A percentile compares a stretch with the other conserved stretches of the same genome.
Conservation (phyloP, 2,329 filamentous ascomycete genomes). For the Ceratocystis diversiconidia region DNA sequence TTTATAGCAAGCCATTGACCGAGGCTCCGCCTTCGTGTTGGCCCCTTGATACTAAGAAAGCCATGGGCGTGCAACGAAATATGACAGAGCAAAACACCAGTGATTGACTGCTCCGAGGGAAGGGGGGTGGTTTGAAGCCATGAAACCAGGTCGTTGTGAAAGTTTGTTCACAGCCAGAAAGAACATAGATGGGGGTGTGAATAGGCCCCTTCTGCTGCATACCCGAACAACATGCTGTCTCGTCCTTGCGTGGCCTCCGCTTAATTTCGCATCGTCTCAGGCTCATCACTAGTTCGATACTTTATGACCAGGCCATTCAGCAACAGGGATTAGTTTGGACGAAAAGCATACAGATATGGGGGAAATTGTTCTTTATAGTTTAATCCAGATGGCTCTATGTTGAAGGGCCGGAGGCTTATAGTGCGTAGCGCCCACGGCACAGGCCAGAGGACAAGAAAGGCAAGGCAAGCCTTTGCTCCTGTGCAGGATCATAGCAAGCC, state of each 20-base stretch:
- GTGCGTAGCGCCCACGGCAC: too few species aligned
- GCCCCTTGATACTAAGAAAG: background rate
- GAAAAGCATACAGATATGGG: background rate
- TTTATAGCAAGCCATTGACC: background rate
- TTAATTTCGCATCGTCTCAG: slow-evolving; percentile 8
- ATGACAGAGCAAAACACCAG: background rate
- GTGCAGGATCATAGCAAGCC: too few species aligned
- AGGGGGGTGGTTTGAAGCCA: background rate
- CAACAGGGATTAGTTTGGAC: background rate
- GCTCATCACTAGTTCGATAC: background rate
- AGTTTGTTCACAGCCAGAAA: background rate
- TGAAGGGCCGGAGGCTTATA: too few species aligned
- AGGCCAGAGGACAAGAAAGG: too few species aligned
- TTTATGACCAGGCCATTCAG: background rate
- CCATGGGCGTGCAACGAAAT: background rate
- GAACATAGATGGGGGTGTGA: background rate
- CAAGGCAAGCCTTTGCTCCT: too few species aligned
- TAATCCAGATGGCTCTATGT: too few species aligned
- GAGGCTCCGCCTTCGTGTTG: background rate
- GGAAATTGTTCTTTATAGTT: too few species aligned
- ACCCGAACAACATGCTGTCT: background rate
- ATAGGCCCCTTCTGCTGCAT: background rate
- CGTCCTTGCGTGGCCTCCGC: background rate
- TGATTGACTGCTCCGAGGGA: background rate
- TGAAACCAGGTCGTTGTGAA: background rate